Conservation (phyloP, 1,284 basidiomycete genomes). For the Trichosporon ovoides region DNA sequence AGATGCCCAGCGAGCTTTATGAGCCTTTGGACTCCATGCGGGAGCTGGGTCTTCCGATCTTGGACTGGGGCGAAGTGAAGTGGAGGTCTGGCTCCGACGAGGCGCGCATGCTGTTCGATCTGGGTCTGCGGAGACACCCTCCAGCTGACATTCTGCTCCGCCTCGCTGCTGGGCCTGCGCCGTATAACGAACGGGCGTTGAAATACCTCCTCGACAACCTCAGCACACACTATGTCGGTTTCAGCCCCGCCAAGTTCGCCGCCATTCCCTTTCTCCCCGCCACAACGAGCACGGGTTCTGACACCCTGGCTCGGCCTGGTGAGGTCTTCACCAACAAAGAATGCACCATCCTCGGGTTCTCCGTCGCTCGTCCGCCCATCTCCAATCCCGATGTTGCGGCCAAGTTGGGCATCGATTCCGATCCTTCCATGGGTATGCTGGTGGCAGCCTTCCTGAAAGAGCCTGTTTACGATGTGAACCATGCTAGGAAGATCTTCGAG, state of each 20-base stretch:
- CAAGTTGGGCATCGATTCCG: conserved; percentile 68
- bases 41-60: conserved; percentile 67
- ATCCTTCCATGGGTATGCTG: conserved; percentile 66
- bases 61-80: conserved; percentile 81
- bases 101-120: conserved; percentile 75
- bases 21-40: conserved; percentile 75
- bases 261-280: conserved; percentile 77
- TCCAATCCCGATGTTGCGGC: conserved; percentile 58
- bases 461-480: conserved; percentile 58
- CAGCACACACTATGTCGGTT: conserved; percentile 56
- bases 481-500: conserved; percentile 68
- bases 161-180: conserved; percentile 57
- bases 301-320: conserved; percentile 61
- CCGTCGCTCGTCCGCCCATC: conserved; percentile 54
- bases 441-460: conserved; percentile 60
- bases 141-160: conserved; percentile 62
- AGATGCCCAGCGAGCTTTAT: conserved; percentile 68
- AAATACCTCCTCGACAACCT: conserved; percentile 74
- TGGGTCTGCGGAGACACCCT: conserved; percentile 73
- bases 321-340: conserved; percentile 69
- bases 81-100: conserved; percentile 79
- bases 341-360: conserved; percentile 72
- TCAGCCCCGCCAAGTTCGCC: conserved; percentile 59
- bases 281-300: conserved; percentile 52
- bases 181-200: conserved; percentile 55